Evolutionary conservation across 2,329 filamentous ascomycete species (phyloP), one percentile per base, ranked within the genome.

Genomic region (Ramularia endophylla): DNA sequence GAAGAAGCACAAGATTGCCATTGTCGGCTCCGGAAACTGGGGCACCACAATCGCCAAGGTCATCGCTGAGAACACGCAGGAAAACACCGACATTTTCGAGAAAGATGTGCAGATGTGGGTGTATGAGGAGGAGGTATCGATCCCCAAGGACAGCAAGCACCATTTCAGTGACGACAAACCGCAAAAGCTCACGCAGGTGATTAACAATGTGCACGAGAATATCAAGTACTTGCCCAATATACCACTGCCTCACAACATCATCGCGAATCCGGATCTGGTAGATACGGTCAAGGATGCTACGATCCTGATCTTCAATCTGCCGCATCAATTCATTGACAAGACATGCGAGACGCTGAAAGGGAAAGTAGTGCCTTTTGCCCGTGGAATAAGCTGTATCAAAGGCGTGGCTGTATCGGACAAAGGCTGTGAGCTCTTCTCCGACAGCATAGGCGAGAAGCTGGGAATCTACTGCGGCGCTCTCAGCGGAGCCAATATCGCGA

Each of bases 31-130:
- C 38, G 92, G 92, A 58, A 98, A 98, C 68, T 98, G 92, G 88
- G 92, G 92, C 57, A 95, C 88, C 46, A 94, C 92, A 45, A 95
- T 98, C 67, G 82, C 89, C 63, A 98, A 98, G 70, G 94, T 98
- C 48, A 78, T 95, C 38, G 89, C 89, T 55, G 90, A 98, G 67
- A 98, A 94, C 69, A 85, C 87, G 27, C 79, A 77, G 48, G 80
- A 76, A 51, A 74, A 95, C 67, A 75, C 81, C 8, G 77, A 87
- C 20, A 62, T 95, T 32, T 98, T 97, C 62, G 86, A 97, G 60
- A 72, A 83, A 63, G 74, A 87, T 48, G 88, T 98, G 38, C 87
- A 94, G 68, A 97, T 98, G 92, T 98, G 92, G 92, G 94, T 98
- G 59, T 95, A 81, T 62, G 92, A 98, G 68, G 92, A 98, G 66